A percentile compares a stretch with the other conserved stretches of the same genome.
Evolutionary conservation across 148 eudicot genomes (phyloP).

Genomic region (Tetragonia tetragonoides): DNA sequence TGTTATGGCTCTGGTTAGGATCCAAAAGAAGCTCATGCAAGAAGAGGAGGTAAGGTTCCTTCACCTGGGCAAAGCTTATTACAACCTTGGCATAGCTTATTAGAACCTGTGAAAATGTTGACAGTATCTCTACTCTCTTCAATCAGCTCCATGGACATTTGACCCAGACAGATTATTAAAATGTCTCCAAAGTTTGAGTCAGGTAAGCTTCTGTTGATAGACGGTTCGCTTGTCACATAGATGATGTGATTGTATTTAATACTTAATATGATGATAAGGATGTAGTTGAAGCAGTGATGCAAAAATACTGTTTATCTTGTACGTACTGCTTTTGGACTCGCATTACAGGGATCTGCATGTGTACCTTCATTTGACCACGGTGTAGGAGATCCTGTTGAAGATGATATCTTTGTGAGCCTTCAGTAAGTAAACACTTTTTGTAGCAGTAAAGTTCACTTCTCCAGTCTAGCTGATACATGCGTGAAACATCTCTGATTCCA

Average conservation of each 20-base stretch:
- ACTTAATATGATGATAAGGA: constrained; percentile 1
- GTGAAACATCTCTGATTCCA: background rate
- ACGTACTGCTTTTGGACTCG: background rate
- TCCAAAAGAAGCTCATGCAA: constrained; percentile 97
- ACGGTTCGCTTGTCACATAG: background rate
- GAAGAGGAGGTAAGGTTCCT: constrained; percentile 87
- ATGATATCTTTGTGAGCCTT: constrained; percentile 79
- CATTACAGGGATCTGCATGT: constrained; percentile 76
- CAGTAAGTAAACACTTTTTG: constrained; percentile 49
- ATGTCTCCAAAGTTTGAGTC: constrained; percentile 65
- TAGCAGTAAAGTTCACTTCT: background rate
- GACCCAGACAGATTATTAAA: constrained; percentile 65
- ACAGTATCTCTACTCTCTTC: constrained; percentile 23
- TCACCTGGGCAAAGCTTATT: constrained; percentile 11
- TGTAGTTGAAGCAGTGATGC: background rate
- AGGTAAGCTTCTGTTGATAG: constrained; percentile 44
- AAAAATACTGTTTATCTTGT: background rate
- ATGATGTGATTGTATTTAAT: background rate
- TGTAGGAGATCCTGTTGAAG: constrained; percentile 94
- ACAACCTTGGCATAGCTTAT: constrained; percentile 12
- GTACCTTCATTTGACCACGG: constrained; percentile 98
- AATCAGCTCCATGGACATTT: constrained; percentile 99
- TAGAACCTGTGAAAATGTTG: constrained; percentile 17
- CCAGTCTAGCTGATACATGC: background rate
- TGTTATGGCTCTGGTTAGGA: constrained; percentile 42